phyloP scores from a whole-genome alignment of 2,329 filamentous ascomycete species.

The Diaporthe vaccinii region DNA sequence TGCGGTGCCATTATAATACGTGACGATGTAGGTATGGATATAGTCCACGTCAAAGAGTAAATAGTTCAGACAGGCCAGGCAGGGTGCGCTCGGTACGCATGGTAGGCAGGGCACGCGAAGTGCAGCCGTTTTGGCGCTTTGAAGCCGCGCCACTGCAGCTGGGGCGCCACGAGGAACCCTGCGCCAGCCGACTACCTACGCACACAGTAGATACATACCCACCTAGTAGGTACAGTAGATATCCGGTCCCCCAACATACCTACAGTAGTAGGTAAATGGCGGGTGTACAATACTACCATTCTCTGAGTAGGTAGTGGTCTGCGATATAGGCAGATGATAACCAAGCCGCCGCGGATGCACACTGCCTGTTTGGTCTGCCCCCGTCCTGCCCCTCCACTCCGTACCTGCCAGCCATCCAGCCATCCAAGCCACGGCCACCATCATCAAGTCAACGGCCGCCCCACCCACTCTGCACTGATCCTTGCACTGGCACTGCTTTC shows the following conservation, averaged over 20 bases:
- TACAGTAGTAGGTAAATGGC: neutral
- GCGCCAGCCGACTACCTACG: neutral
- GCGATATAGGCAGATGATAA: neutral
- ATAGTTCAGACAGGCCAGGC: neutral
- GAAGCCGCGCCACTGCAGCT: constrained; percentile 11
- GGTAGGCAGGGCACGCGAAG: neutral
- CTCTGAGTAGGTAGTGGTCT: neutral
- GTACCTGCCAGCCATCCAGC: constrained; percentile 8
- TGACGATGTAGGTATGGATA: neutral
- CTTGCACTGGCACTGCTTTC: constrained; percentile 29
- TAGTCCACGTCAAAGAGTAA: constrained; percentile 13
- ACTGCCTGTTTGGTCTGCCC: neutral
- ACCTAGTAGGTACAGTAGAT: neutral
- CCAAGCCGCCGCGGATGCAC: neutral
- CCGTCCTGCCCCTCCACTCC: neutral
- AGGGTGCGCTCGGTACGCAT: neutral
- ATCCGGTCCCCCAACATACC: neutral
- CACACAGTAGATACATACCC: neutral
- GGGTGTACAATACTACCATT: neutral
- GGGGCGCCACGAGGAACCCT: neutral
- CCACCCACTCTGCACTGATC: constrained; percentile 29
- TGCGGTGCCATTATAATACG: constrained; percentile 9
- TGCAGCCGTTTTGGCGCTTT: neutral
- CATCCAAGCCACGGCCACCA: constrained; percentile 13
- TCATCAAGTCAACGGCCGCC: constrained; percentile 32